Evolutionary conservation across 2,329 filamentous ascomycete species (phyloP), one percentile per base, ranked within the genome.

Genomic region (Monilinia aucupariae): DNA sequence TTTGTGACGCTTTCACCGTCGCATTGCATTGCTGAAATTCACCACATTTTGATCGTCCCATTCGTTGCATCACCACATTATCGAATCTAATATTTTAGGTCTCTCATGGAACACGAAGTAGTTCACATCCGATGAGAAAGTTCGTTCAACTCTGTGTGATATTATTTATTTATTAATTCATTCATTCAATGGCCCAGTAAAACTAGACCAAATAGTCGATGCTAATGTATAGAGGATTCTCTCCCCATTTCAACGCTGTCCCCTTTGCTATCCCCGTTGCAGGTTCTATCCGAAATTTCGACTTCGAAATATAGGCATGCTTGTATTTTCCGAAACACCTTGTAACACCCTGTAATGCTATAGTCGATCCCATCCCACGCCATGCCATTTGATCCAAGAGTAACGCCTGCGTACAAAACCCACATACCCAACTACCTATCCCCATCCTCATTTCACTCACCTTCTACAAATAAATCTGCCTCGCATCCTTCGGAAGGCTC

Each of bases 401-500:
- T n/a, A 34, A 47, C 54, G 54, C 54, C 41, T 12, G 8, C 4
- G 12, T 5, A 25, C 20, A 25, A 47, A 47, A 34, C 27, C 22
- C 20, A 47, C 15, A 47, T 22, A 34, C 30, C n/a, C 27, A 20
- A 12, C 27, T 4, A 20, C n/a, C 20, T 12, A 47, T 32, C 27
- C 41, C 6, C 20, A 22, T 17, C 4, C 32, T 3, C 4, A 32
- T 7, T 8, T 15, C 7, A 41, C 20, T 12, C 41, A 10, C 65
- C 10, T 22, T 22, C 56, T 72, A 73, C 59, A 74, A 64, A 30
- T 71, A 67, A 32, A 75, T 72, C 56, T 73, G 64, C 63, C 64
- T 71, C 22, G 92, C 91, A 61, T 97, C 91, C 68, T 85, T 86
- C 1, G 89, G 79, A 67, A 87, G 81, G 52, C 91, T 91, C 76